Evolutionary conservation across 108 stramenopile species (phyloP), one percentile per base, ranked within the genome.

Genomic region (Poteriospumella lacustris): DNA sequence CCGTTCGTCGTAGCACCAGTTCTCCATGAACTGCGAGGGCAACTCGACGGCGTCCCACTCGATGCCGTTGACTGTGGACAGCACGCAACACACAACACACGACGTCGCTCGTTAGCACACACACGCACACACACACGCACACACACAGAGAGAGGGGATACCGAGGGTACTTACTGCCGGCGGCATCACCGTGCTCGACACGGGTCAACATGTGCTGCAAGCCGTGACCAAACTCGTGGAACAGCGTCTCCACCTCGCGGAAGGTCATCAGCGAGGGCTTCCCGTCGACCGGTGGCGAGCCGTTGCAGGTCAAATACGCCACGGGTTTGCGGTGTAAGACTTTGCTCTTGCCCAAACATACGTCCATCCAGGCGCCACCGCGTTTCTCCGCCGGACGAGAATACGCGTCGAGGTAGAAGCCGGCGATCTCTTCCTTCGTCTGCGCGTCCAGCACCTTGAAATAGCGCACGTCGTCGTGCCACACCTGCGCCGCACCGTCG

Each of bases 41-140:
- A 98, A 88, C 76, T 99, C 97, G 0, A 99, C 96, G 34, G 97
- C 97, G 87, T 99, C 97, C 96, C 96, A 97, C 73, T 89, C 95
- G 2, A 99, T 90, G 38, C 92, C 92, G 28, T 52, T 73, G 28
- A 73, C 64, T 39, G 19, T 68, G 19, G 36, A 40, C 19, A 68
- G 15, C 12, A 40, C 24, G 19, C 64, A 68, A 15, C 15, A 68
- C 64, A 68, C 24, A 68, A 36, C 15, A 40, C 36, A 56, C n/a
- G n/a, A n/a, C n/a, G n/a, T n/a, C n/a, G n/a, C n/a, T n/a, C n/a
- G n/a, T n/a, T n/a, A n/a, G n/a, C n/a, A n/a, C n/a, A n/a, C n/a
- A n/a, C n/a, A n/a, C n/a, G n/a, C n/a, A n/a, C n/a, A n/a, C n/a
- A n/a, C n/a, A n/a, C n/a, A n/a, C n/a, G n/a, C n/a, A 24, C 52